phyloP scores from a whole-genome alignment of 2,329 filamentous ascomycete species.

The Teratosphaeria epicoccoides region DNA sequence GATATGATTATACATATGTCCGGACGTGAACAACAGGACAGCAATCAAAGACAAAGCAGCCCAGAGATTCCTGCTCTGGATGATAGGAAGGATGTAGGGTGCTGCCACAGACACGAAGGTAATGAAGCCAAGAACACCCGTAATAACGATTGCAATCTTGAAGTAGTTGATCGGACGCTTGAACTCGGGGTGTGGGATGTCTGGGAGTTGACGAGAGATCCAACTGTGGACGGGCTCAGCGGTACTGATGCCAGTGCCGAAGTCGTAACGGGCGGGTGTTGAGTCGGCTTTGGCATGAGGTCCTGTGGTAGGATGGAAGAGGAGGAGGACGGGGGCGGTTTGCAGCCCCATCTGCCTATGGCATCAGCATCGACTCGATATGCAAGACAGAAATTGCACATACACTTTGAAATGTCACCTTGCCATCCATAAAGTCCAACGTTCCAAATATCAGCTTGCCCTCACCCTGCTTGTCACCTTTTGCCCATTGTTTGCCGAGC shows the following conservation, averaged over 20 bases:
- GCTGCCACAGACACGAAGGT: slow-evolving; percentile 62
- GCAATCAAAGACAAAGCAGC: slow-evolving; percentile 77
- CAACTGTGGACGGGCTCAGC: slow-evolving; percentile 73
- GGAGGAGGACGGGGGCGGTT: slow-evolving; percentile 80
- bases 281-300: slow-evolving; percentile 61
- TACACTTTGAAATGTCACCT: slow-evolving; percentile 78
- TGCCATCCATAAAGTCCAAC: slow-evolving; percentile 79
- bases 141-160: slow-evolving; percentile 57
- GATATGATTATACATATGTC: slow-evolving; percentile 99
- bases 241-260: slow-evolving; percentile 56
- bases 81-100: slow-evolving; percentile 67
- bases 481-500: slow-evolving; percentile 73
- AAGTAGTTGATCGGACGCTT: slow-evolving; percentile 80
- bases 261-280: slow-evolving; percentile 73
- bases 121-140: slow-evolving; percentile 56
- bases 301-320: slow-evolving; percentile 78
- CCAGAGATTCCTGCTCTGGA: slow-evolving; percentile 91
- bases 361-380: slow-evolving; percentile 11
- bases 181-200: slow-evolving; percentile 63
- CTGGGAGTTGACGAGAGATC: slow-evolving; percentile 66
- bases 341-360: slow-evolving; percentile 67
- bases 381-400: slow-evolving; percentile 13
- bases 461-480: slow-evolving; percentile 65
- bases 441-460: slow-evolving; percentile 69
- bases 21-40: slow-evolving; percentile 86